phyloP scores from a whole-genome alignment of 768 basidiomycete genomes.

The Multifurca ochricompacta region DNA sequence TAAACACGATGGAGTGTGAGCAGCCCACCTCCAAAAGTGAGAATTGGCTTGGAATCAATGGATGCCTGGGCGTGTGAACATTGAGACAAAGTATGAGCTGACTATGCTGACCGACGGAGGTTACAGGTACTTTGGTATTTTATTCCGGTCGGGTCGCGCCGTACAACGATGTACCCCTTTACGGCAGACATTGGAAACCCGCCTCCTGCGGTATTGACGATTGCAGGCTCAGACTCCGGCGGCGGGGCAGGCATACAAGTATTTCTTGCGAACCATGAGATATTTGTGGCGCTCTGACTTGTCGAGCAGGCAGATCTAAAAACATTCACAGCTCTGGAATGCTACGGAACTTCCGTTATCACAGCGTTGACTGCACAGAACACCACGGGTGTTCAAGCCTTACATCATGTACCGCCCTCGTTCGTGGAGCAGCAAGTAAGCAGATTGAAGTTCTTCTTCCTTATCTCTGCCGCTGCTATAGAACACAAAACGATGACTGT shows the following conservation, averaged over 20 bases:
- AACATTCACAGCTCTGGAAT: slow-evolving; percentile 68
- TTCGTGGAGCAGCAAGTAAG: slow-evolving; percentile 73
- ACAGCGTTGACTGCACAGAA: slow-evolving; percentile 90
- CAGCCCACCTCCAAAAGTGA: too few species aligned
- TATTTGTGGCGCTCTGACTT: neutral
- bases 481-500: slow-evolving; percentile 2
- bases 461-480: neutral
- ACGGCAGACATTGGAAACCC: neutral
- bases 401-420: slow-evolving; percentile 57
- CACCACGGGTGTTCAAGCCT: slow-evolving; percentile 70
- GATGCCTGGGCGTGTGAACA: too few species aligned
- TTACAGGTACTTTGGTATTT: too few species aligned
- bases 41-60: too few species aligned
- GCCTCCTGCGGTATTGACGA: slow-evolving; percentile 46
- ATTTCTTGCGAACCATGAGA: slow-evolving; percentile 10
- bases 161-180: neutral
- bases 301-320: slow-evolving; percentile 75
- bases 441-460: slow-evolving; percentile 23
- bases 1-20: too few species aligned
- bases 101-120: too few species aligned
- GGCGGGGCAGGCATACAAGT: slow-evolving; percentile 92
- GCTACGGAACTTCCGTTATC: slow-evolving; percentile 74
- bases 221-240: slow-evolving; percentile 75
- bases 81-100: too few species aligned
- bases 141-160: too few species aligned